phyloP scores from a whole-genome alignment of 2,329 filamentous ascomycete genomes.

The Dryadomyces quercivorus region DNA sequence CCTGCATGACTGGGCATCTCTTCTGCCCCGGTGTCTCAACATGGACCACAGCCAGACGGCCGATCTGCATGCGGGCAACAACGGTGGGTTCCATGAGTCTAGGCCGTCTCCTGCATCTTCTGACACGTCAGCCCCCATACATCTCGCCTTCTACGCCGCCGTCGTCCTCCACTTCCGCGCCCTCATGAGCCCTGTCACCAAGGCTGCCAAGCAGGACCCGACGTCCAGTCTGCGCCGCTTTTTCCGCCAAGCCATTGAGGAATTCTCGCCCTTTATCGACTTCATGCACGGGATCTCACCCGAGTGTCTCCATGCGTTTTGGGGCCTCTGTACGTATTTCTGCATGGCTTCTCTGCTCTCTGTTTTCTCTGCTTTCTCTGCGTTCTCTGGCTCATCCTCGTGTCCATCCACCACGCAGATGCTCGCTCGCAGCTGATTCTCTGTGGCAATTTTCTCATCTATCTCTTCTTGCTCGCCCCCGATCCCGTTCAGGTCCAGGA shows the following conservation, averaged over 20 bases:
- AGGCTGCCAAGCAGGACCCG: slow-evolving; percentile 23
- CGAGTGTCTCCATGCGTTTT: slow-evolving; percentile 27
- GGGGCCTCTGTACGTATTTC: slow-evolving; percentile 28
- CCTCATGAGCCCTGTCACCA: slow-evolving; percentile 32
- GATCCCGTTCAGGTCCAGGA: slow-evolving; percentile 20
- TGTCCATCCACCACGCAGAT: slow-evolving; percentile 11
- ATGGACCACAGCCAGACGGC: slow-evolving; percentile 8
- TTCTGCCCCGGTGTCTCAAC: slow-evolving; percentile 23
- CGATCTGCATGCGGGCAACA: slow-evolving; percentile 9
- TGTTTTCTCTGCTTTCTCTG: too few species aligned
- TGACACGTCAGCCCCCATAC: slow-evolving; percentile 19
- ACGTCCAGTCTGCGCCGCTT: slow-evolving; percentile 23
- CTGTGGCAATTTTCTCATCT: slow-evolving; percentile 35
- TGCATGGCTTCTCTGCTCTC: background rate
- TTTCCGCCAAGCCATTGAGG: slow-evolving; percentile 21
- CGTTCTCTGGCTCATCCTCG: slow-evolving; percentile 2
- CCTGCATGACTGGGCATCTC: slow-evolving; percentile 23
- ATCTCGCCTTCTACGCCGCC: slow-evolving; percentile 28
- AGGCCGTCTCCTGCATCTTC: too few species aligned
- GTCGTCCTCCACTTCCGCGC: slow-evolving; percentile 29
- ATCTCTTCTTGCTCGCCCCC: slow-evolving; percentile 31
- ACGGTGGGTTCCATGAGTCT: slow-evolving; percentile 9
- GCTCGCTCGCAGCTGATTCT: slow-evolving; percentile 32
- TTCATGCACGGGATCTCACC: slow-evolving; percentile 25
- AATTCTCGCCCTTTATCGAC: slow-evolving; percentile 24